A percentile compares a stretch with the other conserved stretches of the same genome.
These are phyloP conservation scores for Lachnellula hyalina DNA, from an alignment of 2,329 filamentous ascomycete species.

Conservation along the genomic window DNA sequence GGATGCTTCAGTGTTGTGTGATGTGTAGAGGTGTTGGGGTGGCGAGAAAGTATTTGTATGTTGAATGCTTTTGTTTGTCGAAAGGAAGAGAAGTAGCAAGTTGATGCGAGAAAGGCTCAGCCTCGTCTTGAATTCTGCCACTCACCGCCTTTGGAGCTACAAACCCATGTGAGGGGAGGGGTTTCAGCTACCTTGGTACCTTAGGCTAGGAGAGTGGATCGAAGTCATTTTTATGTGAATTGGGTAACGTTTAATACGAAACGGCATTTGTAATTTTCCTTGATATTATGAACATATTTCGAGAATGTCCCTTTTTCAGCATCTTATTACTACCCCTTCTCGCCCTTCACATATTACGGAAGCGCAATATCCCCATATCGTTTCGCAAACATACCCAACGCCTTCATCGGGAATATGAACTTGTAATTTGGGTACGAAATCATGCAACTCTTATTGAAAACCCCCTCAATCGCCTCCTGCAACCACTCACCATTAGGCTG, in stretches of 20 bases:
- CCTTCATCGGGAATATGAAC: slow-evolving; percentile 91
- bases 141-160: neutral
- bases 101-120: slow-evolving; percentile 5
- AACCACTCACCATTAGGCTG: slow-evolving; percentile 88
- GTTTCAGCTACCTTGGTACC: too few relatives aligned
- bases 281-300: neutral
- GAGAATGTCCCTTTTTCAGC: neutral
- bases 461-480: slow-evolving; percentile 93
- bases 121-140: slow-evolving; percentile 4
- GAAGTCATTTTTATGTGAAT: too few relatives aligned
- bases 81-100: too few relatives aligned
- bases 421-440: slow-evolving; percentile 99
- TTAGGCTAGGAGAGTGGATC: too few relatives aligned
- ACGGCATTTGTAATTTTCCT: neutral
- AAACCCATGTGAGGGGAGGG: too few relatives aligned
- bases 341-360: slow-evolving; percentile 3
- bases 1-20: neutral
- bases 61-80: too few relatives aligned
- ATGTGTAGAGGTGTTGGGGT: neutral
- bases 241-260: too few relatives aligned
- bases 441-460: slow-evolving; percentile 99
- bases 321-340: too few relatives aligned
- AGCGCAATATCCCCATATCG: slow-evolving; percentile 26
- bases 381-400: slow-evolving; percentile 68
- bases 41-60: neutral